These are phyloP conservation scores for Corylus avellana DNA, from an alignment of 306 rosid genomes.

Conservation along the genomic window DNA sequence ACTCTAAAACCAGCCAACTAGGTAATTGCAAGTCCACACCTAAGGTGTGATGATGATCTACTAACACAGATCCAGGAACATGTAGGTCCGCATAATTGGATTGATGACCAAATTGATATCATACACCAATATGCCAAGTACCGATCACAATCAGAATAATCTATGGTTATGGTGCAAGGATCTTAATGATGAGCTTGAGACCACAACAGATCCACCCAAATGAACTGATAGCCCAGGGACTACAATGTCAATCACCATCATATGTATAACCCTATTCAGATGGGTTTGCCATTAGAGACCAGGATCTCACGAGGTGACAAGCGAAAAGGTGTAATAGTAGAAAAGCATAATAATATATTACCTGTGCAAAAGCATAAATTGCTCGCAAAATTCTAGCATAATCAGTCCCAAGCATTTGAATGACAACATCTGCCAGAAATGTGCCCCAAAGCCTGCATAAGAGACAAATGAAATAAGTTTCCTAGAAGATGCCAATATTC, in stretches of 20 bases:
- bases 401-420: slow-evolving; percentile 97
- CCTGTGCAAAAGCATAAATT: slow-evolving; percentile 95
- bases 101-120: too few species aligned
- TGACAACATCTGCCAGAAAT: slow-evolving; percentile 86
- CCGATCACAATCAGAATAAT: too few species aligned
- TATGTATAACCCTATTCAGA: slow-evolving; percentile 17
- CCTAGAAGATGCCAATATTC: slow-evolving; percentile 17
- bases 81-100: too few species aligned
- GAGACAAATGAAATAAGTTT: slow-evolving; percentile 20
- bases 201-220: neutral
- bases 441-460: slow-evolving; percentile 91
- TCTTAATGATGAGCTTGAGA: slow-evolving; percentile 5
- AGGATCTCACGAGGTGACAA: slow-evolving; percentile 12
- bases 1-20: neutral
- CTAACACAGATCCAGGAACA: neutral
- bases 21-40: neutral
- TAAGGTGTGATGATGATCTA: neutral
- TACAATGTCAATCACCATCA: slow-evolving; percentile 14
- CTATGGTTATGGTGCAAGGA: too few species aligned
- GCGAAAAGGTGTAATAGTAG: slow-evolving; percentile 15
- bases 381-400: slow-evolving; percentile 90
- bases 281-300: slow-evolving; percentile 14
- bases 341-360: slow-evolving; percentile 24
- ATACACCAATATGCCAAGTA: too few species aligned
- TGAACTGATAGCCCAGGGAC: slow-evolving; percentile 6